These are phyloP conservation scores for Sphagnurus paluster DNA, from an alignment of 1,284 basidiomycete genomes.

Conservation along the genomic window DNA sequence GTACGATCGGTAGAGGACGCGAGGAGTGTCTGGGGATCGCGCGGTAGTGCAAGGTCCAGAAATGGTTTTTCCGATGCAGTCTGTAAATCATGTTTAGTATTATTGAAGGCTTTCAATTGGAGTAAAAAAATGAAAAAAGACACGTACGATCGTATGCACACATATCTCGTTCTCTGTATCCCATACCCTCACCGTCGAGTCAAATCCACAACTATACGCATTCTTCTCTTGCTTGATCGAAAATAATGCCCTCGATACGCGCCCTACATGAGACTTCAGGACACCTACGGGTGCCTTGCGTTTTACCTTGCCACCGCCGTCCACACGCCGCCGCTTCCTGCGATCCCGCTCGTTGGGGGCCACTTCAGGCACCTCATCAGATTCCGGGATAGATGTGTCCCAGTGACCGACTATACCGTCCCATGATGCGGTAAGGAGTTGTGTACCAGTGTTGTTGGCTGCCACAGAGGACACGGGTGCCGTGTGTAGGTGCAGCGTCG, in stretches of 20 bases:
- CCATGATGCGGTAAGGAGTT: constrained; percentile 78
- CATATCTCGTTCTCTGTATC: constrained; percentile 71
- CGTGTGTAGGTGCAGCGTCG: constrained; percentile 76
- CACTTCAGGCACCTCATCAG: constrained; percentile 58
- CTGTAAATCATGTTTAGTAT: no score
- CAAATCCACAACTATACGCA: constrained; percentile 75
- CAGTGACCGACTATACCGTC: constrained; percentile 81
- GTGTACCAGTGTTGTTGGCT: constrained; percentile 50
- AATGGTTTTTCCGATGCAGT: constrained; percentile 71
- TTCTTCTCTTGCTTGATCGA: constrained; percentile 34
- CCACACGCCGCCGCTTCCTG: constrained; percentile 38
- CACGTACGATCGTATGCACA: constrained; percentile 62
- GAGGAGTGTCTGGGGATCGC: constrained; percentile 37
- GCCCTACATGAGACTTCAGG: constrained; percentile 72
- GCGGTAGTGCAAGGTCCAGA: constrained; percentile 49
- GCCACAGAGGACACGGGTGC: constrained; percentile 70
- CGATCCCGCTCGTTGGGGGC: constrained; percentile 25
- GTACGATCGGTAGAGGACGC: constrained; percentile 71
- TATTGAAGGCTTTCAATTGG: not conserved
- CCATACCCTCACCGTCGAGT: constrained; percentile 76
- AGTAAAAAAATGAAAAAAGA: constrained; percentile 5
- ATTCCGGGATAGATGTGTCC: constrained; percentile 60
- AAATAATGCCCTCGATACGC: constrained; percentile 70
- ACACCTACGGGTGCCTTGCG: constrained; percentile 68
- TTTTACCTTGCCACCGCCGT: constrained; percentile 31